Evolutionary conservation across 2,329 filamentous ascomycete genomes (phyloP).

Genomic region (Lachnellula occidentalis): DNA sequence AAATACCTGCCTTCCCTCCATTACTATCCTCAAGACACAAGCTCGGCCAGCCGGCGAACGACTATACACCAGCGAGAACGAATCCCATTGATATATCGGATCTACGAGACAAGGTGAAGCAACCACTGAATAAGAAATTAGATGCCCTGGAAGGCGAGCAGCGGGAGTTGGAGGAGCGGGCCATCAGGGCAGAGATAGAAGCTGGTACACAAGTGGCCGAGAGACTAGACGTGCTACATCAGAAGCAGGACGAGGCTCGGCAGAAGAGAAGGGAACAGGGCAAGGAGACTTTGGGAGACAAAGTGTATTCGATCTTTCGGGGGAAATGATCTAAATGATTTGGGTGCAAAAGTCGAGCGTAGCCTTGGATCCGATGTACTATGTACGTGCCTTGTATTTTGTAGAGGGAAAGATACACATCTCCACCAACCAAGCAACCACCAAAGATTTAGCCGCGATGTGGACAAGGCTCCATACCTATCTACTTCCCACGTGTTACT

Average conservation of each 20-base stretch:
- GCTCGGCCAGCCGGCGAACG: slow-evolving; percentile 1
- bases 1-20: slow-evolving; percentile 54
- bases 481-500: background rate
- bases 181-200: slow-evolving; percentile 56
- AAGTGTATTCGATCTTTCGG: slow-evolving; percentile 30
- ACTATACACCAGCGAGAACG: slow-evolving; percentile 16
- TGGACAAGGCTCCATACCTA: background rate
- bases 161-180: slow-evolving; percentile 56
- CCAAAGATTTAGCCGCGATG: background rate
- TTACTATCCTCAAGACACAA: slow-evolving; percentile 36
- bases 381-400: background rate
- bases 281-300: slow-evolving; percentile 39
- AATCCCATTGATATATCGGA: slow-evolving; percentile 21
- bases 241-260: slow-evolving; percentile 49
- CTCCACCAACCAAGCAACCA: background rate
- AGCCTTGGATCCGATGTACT: background rate
- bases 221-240: slow-evolving; percentile 49
- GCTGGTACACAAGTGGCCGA: slow-evolving; percentile 55
- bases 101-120: slow-evolving; percentile 44
- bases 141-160: slow-evolving; percentile 54
- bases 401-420: background rate
- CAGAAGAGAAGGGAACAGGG: slow-evolving; percentile 52
- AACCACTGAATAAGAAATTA: slow-evolving; percentile 48
- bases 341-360: background rate
- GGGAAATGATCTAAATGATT: slow-evolving; percentile 8